Base-by-base conservation (phyloP, 495 filamentous ascomycete species). In the Pyrenula massariospora region DNA sequence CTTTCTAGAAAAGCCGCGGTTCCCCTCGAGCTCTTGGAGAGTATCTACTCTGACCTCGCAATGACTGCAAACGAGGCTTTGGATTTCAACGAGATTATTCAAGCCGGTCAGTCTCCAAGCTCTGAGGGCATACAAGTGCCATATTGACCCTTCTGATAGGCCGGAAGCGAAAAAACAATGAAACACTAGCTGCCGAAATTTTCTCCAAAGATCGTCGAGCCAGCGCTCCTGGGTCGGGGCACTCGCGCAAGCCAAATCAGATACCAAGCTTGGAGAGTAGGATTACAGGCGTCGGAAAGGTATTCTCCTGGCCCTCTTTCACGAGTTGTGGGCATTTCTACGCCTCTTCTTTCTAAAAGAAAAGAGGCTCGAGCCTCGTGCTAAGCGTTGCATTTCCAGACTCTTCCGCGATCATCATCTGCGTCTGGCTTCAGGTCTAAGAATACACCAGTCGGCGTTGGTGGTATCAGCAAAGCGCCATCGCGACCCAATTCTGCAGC, bases 1-100 rank as follows among this genome's bases (percentile, higher is more conserved):
- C n/a, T 42, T 8, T 42, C 31, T 42, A 8, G 8, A 42, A 15
- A 42, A 15, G 15, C 31, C 31, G 5, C 31, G 5, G 5, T 42
- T 42, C 31, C 15, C 8, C 15, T 42, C 5, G 15, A 8, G 31
- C 31, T 42, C 31, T 15, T 42, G 31, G 8, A 5, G 31, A 42
- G 31, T n/a, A n/a, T n/a, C n/a, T n/a, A n/a, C n/a, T n/a, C n/a
- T n/a, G n/a, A n/a, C n/a, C n/a, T n/a, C n/a, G n/a, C 5, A 42
- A 42, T 42, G 31, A 15, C 31, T 42, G 31, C 31, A 5, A 42
- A 42, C 31, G 31, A 42, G 31, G 31, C 31, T 42, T 5, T 42
- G 31, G 31, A 42, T 15, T 52, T 52, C 22, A 24, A 52, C 50
- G 19, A 52, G n/a, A 52, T 52, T 19, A 52, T 52, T 52, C 50